Conservation (phyloP, 805 yeast species). For the Candida caryicola region DNA sequence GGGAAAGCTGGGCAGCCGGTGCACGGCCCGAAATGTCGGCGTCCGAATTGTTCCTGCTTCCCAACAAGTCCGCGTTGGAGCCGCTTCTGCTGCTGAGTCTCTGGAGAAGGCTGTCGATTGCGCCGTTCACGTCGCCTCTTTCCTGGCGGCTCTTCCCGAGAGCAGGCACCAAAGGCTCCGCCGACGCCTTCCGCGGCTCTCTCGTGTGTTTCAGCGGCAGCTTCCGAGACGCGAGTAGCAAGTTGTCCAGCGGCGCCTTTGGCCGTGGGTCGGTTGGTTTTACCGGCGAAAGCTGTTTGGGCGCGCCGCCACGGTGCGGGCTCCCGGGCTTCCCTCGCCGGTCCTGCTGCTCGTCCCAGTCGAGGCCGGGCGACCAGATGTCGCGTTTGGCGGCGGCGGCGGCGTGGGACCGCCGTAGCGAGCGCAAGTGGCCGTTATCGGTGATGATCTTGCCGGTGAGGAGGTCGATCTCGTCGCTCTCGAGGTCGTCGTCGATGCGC, state of each 20-base stretch:
- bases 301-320: conserved; percentile 5
- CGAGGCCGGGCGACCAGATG: conserved; percentile 40
- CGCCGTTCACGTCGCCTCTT: not conserved
- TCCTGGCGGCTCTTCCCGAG: not conserved
- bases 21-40: not conserved
- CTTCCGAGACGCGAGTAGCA: not conserved
- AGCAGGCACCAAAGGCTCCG: too few species aligned
- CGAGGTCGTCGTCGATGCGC: conserved; percentile 43
- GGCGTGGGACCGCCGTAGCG: conserved; percentile 34
- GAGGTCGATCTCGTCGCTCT: conserved; percentile 66
- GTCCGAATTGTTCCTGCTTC: too few species aligned
- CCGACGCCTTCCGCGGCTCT: too few species aligned
- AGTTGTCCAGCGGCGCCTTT: too few species aligned
- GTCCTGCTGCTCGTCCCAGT: conserved; percentile 18
- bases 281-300: conserved; percentile 2
- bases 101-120: not conserved
- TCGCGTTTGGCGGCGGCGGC: conserved; percentile 10
- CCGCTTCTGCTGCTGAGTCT: not conserved
- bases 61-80: not conserved
- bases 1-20: not conserved
- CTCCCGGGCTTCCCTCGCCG: conserved; percentile 11
- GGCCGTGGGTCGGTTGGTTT: not conserved
- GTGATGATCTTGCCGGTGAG: conserved; percentile 58
- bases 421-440: conserved; percentile 68
- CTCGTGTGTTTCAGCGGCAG: too few species aligned